Evolutionary conservation across 345 rosid genomes (phyloP).

Genomic region (Moricandia moricandioides): DNA sequence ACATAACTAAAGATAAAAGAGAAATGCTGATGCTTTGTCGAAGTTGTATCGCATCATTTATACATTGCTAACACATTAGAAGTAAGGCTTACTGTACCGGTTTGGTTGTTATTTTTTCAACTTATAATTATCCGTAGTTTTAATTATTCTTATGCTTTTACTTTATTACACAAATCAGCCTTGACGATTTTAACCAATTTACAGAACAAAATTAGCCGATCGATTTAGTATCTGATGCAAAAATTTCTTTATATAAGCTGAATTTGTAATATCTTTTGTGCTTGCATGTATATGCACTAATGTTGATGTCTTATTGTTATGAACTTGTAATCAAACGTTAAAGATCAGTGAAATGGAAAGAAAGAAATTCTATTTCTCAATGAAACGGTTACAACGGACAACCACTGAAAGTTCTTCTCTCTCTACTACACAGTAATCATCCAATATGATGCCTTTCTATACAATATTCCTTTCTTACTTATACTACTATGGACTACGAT

Average conservation of each 20-base stretch:
- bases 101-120: neutral
- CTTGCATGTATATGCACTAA: neutral
- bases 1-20: constrained; percentile 5
- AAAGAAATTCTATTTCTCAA: too few species aligned
- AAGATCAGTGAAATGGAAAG: too few species aligned
- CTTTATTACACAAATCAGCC: neutral
- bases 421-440: too few species aligned
- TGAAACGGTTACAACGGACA: too few species aligned
- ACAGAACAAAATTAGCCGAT: neutral
- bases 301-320: too few species aligned
- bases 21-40: constrained; percentile 8
- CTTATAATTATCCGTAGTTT: neutral
- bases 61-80: constrained; percentile 12
- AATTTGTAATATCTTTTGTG: too few species aligned
- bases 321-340: too few species aligned
- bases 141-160: neutral
- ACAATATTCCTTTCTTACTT: too few species aligned
- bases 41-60: neutral
- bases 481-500: too few species aligned
- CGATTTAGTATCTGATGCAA: neutral
- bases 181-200: neutral
- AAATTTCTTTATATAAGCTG: too few species aligned
- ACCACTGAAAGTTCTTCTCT: too few species aligned
- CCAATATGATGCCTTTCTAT: too few species aligned
- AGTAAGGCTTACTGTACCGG: neutral